Percentiles rank a stretch among this genome's conserved stretches.
Conservation (phyloP, 805 yeast species). For the Starmerella apicola region DNA sequence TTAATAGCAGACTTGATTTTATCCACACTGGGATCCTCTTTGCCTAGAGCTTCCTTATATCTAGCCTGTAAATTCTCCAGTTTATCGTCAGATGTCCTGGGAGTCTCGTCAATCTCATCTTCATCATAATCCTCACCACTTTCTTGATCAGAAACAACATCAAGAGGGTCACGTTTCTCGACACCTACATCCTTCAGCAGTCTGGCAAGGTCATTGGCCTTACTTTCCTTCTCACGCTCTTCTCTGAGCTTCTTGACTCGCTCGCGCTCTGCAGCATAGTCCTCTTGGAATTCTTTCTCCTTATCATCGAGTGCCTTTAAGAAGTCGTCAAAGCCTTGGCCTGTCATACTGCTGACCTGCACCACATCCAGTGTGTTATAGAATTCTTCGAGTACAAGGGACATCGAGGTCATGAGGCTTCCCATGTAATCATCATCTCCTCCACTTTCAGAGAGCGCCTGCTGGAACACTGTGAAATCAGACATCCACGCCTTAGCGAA, state of each 20-base stretch:
- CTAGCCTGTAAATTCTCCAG: too few species aligned
- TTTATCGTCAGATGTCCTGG: too few species aligned
- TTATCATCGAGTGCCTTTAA: constrained; percentile 72
- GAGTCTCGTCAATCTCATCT: constrained; percentile 4
- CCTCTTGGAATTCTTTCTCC: constrained; percentile 74
- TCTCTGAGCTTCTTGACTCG: constrained; percentile 63
- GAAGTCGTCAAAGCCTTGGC: constrained; percentile 88
- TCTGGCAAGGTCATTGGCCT: constrained; percentile 55
- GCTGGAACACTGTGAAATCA: constrained; percentile 75
- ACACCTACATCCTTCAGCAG: constrained; percentile 83
- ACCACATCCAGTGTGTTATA: constrained; percentile 86
- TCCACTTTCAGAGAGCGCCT: constrained; percentile 44
- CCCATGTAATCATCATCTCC: constrained; percentile 83
- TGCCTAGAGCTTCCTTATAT: constrained; percentile 28
- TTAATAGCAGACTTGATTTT: not conserved
- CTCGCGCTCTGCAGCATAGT: constrained; percentile 77
- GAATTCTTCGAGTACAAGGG: constrained; percentile 89
- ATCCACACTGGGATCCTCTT: constrained; percentile 16
- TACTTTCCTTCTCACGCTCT: constrained; percentile 57
- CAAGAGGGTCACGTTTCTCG: constrained; percentile 35
- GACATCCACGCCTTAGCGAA: constrained; percentile 96
- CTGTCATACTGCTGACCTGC: constrained; percentile 86
- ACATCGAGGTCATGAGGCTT: constrained; percentile 86
- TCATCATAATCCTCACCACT: constrained; percentile 28
- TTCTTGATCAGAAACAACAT: constrained; percentile 44